Percentiles rank a stretch among this genome's conserved stretches.
These are phyloP conservation scores for Selaginella tamariscina DNA, from an alignment of 75 land plant genomes.

Conservation along the genomic window DNA sequence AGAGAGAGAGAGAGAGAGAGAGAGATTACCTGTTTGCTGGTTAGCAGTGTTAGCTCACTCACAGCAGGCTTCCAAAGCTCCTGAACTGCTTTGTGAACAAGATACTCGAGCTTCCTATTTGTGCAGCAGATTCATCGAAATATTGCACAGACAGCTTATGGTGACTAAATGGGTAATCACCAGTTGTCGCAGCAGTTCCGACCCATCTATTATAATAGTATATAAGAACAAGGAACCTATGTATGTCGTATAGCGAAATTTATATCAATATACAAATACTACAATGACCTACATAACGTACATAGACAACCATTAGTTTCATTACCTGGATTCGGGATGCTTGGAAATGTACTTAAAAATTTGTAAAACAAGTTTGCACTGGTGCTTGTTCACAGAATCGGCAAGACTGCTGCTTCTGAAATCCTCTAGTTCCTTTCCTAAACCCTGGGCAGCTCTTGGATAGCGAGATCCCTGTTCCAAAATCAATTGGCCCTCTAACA, in stretches of 20 bases:
- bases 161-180: slow-evolving; percentile 97
- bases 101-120: slow-evolving; percentile 83
- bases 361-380: slow-evolving; percentile 79
- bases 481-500: too few species aligned
- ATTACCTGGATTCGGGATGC: slow-evolving; percentile 64
- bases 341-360: slow-evolving; percentile 51
- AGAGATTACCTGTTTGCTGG: slow-evolving; percentile 58
- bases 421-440: slow-evolving; percentile 85
- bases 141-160: slow-evolving; percentile 96
- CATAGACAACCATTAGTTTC: too few species aligned
- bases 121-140: slow-evolving; percentile 87
- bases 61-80: slow-evolving; percentile 96
- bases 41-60: slow-evolving; percentile 68
- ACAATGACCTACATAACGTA: too few species aligned
- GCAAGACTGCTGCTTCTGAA: slow-evolving; percentile 61
- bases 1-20: too few species aligned
- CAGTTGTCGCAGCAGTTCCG: slow-evolving; percentile 68
- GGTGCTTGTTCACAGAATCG: slow-evolving; percentile 95
- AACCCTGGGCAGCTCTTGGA: slow-evolving; percentile 68
- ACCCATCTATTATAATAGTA: slow-evolving; percentile 79
- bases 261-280: too few species aligned
- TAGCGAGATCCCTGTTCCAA: slow-evolving; percentile 83
- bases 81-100: slow-evolving; percentile 89
- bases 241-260: too few species aligned
- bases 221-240: too few species aligned